Percentiles rank a stretch among this genome's conserved stretches.
phyloP scores from a whole-genome alignment of 108 stramenopile genomes.

The Pseudonitzschia multiseries region DNA sequence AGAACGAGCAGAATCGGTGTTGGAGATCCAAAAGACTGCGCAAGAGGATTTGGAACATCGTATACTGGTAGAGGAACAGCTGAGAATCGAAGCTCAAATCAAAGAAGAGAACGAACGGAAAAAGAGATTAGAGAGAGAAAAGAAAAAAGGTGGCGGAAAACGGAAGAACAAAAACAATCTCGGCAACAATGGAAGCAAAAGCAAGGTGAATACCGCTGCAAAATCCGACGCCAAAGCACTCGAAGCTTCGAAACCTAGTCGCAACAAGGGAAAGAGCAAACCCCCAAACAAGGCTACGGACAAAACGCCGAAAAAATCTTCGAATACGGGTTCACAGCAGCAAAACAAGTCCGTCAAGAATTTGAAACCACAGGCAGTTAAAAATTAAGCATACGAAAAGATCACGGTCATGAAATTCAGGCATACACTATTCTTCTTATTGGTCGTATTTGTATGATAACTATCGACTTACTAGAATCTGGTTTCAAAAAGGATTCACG shows the following conservation, averaged over 20 bases:
- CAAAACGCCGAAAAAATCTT: neutral
- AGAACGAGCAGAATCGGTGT: slow-evolving; percentile 77
- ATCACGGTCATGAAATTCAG: too few species aligned
- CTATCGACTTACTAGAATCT: too few species aligned
- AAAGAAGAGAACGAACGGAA: slow-evolving; percentile 16
- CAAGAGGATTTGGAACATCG: slow-evolving; percentile 51
- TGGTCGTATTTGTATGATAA: too few species aligned
- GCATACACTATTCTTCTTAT: too few species aligned
- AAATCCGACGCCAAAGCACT: neutral
- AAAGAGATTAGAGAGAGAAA: slow-evolving; percentile 19
- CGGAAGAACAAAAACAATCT: slow-evolving; percentile 3
- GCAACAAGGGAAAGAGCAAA: neutral
- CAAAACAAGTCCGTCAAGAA: neutral
- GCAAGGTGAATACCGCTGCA: neutral
- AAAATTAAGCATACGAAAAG: neutral
- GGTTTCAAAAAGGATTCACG: too few species aligned
- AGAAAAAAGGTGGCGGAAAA: slow-evolving; percentile 11
- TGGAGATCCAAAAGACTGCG: slow-evolving; percentile 60
- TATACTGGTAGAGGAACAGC: slow-evolving; percentile 68
- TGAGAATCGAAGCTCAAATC: slow-evolving; percentile 69
- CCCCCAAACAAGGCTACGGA: neutral
- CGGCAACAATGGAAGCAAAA: neutral
- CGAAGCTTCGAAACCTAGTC: neutral
- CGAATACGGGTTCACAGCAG: neutral
- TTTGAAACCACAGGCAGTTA: neutral